Evolutionary conservation across 2,329 filamentous ascomycete species (phyloP), one percentile per base, ranked within the genome.

Genomic region (Phoma sp.): DNA sequence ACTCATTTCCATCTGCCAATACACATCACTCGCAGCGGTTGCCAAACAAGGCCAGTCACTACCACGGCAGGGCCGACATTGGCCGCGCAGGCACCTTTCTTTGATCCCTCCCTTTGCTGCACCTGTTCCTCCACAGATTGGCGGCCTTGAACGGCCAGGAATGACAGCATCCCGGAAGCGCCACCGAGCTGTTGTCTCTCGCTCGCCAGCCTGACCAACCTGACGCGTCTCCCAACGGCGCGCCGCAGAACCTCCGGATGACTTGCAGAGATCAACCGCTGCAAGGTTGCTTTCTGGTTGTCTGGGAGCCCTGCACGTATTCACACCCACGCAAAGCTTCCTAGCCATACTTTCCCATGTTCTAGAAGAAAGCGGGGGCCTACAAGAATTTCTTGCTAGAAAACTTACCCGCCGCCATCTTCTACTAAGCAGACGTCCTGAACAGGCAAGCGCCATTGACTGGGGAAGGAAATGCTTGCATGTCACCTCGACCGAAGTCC

Each of bases 321-420:
- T 36, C 52, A 43, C 41, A 46, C 41, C 41, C 15, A 50, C 35
- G n/a, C 27, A 27, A 9, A 44, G 24, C 32, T 25, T 38, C 24
- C 12, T 46, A 54, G 40, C 55, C 55, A 51, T 10, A 51, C 46
- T 45, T 48, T 33, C 43, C 51, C 37, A 17, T 36, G 48, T 58
- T 58, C 55, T 55, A 58, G 55, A 58, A 58, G 49, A 55, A 55
- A 51, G 55, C 51, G 55, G 55, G 50, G 49, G 27, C 43, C 24
- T 17, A 51, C 54, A 48, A 40, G 48, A 57, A 57, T 39, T 51
- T 57, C 54, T 52, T 50, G 54, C 48, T 43, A 55, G 32, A 57
- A 57, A 57, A 44, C 43, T 40, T 57, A 51, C 47, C 54, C 48
- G 48, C 43, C 54, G 54, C 53, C 53, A 43, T 48, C 48, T 33